Evolutionary conservation across 768 basidiomycete species (phyloP).

Genomic region (Naganishia friedmannii): DNA sequence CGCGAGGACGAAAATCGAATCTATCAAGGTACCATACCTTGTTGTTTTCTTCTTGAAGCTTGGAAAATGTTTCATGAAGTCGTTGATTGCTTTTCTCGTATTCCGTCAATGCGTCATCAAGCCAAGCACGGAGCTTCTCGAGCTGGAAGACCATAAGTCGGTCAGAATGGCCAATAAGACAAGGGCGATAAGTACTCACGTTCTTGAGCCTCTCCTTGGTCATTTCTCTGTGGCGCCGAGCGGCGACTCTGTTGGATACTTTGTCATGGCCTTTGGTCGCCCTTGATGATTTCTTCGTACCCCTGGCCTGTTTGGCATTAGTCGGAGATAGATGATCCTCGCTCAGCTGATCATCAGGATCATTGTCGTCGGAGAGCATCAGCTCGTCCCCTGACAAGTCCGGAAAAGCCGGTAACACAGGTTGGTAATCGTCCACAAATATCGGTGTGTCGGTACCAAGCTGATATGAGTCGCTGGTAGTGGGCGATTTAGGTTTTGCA

Average conservation of each 20-base stretch:
- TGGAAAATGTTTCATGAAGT: conserved; percentile 16
- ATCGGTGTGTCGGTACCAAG: not conserved
- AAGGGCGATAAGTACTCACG: not conserved
- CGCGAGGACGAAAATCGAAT: not conserved
- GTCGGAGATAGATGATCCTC: not conserved
- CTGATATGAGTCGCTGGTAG: not conserved
- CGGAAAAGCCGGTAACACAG: conserved; percentile 12
- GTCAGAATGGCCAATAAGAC: not conserved
- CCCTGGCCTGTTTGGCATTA: not conserved
- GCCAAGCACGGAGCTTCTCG: conserved; percentile 20
- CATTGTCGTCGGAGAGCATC: conserved; percentile 7
- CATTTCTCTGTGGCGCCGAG: conserved; percentile 30
- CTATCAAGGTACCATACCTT: conserved; percentile 1
- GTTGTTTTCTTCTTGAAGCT: conserved; percentile 21
- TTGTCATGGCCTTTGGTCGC: not conserved
- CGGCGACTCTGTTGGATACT: conserved; percentile 25
- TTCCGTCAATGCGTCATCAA: conserved; percentile 15
- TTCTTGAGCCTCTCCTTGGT: conserved; percentile 27
- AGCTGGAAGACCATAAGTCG: not conserved
- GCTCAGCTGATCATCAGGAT: not conserved
- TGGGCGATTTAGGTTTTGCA: conserved; percentile 5
- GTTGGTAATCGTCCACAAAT: not conserved
- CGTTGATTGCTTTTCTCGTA: conserved; percentile 27
- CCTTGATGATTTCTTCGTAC: conserved; percentile 1
- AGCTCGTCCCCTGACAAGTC: conserved; percentile 15